Conservation (phyloP, 2,329 filamentous ascomycete genomes). For the Phyllosticta ampelicida region DNA sequence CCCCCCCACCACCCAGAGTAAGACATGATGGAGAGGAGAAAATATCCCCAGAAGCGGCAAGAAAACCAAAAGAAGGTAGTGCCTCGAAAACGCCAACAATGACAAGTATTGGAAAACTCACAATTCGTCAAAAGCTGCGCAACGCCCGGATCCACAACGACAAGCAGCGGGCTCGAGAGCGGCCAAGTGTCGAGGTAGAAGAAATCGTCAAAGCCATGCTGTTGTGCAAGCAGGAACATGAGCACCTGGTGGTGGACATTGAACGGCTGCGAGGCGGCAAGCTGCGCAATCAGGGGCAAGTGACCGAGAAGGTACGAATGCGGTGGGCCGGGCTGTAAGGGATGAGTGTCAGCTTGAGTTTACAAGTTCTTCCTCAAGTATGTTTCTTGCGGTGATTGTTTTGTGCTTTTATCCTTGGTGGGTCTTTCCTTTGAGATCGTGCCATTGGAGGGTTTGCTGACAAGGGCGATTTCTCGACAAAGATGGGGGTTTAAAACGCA, state of each 20-base stretch:
- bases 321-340: background rate
- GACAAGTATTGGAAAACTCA: background rate
- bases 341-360: background rate
- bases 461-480: background rate
- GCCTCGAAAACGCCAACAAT: background rate
- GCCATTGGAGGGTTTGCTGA: background rate
- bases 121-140: background rate
- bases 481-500: background rate
- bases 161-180: background rate
- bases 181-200: conserved; percentile 7
- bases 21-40: background rate
- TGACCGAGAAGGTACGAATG: background rate
- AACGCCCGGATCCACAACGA: background rate
- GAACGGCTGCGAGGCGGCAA: background rate
- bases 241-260: background rate
- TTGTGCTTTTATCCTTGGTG: no score
- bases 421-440: background rate
- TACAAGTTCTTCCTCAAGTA: no score
- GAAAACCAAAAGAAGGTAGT: background rate
- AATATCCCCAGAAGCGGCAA: background rate
- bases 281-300: background rate
- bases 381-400: no score
- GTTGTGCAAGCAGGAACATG: background rate
- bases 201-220: background rate
- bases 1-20: no score